These are phyloP conservation scores for Penicillium macrosclerotiorum DNA, from an alignment of 495 filamentous ascomycete genomes.

Conservation along the genomic window DNA sequence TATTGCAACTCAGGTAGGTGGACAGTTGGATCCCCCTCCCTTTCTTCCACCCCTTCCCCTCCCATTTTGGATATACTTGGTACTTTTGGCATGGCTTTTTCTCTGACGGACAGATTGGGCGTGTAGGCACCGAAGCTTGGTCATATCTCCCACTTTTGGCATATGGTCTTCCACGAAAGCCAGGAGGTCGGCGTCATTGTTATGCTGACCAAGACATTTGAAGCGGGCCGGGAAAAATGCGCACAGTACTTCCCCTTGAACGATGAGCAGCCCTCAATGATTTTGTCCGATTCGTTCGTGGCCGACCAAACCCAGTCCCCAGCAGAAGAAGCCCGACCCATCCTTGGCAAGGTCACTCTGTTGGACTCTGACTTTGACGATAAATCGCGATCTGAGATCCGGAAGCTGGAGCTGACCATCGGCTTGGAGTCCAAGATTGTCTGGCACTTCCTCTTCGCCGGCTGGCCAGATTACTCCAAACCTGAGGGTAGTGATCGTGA, in stretches of 20 bases:
- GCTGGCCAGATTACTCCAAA: conserved; percentile 92
- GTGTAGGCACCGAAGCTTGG: conserved; percentile 74
- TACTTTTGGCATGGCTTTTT: background rate
- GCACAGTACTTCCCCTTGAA: conserved; percentile 80
- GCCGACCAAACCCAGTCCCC: conserved; percentile 24
- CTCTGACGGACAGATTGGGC: conserved; percentile 1
- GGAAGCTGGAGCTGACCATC: conserved; percentile 53
- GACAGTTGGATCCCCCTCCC: conserved; percentile 16
- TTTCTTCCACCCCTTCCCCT: too few species aligned
- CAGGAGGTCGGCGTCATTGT: conserved; percentile 79
- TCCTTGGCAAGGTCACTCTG: conserved; percentile 47
- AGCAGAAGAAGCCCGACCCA: conserved; percentile 11
- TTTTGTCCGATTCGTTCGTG: conserved; percentile 43
- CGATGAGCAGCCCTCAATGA: conserved; percentile 56
- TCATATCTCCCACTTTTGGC: conserved; percentile 77
- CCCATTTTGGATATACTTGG: conserved; percentile 19
- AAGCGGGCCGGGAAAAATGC: conserved; percentile 83
- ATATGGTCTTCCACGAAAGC: conserved; percentile 91
- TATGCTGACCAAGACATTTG: conserved; percentile 92
- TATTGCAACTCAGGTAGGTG: conserved; percentile 65
- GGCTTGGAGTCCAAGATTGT: conserved; percentile 66
- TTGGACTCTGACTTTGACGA: conserved; percentile 44
- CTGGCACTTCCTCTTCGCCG: conserved; percentile 87
- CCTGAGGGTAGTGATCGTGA: conserved; percentile 76
- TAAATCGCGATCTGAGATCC: conserved; percentile 52